Conservation (phyloP, 345 rosid species). For the Nasturtium officinale region DNA sequence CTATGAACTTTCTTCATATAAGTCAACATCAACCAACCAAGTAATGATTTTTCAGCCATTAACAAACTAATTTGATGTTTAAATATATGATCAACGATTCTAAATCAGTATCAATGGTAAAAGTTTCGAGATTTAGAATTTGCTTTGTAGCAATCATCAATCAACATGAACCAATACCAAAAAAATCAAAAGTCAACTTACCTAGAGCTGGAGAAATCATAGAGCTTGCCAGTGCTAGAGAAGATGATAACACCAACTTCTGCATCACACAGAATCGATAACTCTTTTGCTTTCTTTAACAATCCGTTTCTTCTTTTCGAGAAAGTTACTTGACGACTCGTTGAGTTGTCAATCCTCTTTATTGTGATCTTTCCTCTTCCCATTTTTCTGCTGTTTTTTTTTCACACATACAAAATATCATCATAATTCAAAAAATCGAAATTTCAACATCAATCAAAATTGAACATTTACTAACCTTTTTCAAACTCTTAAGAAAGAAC, state of each 20-base stretch:
- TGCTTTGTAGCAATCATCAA: background rate
- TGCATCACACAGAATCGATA: constrained; percentile 41
- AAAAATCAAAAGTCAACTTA: constrained; percentile 2
- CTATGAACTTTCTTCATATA: too few species aligned
- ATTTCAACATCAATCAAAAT: too few species aligned
- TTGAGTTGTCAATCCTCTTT: constrained; percentile 36
- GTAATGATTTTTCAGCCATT: too few species aligned
- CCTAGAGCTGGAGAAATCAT: constrained; percentile 45
- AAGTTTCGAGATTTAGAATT: constrained; percentile 16
- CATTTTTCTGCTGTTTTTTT: constrained; percentile 10
- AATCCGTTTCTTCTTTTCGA: constrained; percentile 41
- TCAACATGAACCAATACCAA: background rate
- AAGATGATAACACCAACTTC: constrained; percentile 39
- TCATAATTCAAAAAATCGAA: too few species aligned
- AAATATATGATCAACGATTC: too few species aligned
- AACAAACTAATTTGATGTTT: too few species aligned
- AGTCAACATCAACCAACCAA: too few species aligned
- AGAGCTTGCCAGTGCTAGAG: constrained; percentile 39
- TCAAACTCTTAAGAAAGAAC: background rate
- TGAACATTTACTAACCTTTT: background rate
- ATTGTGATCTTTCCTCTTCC: constrained; percentile 43
- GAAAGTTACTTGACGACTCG: constrained; percentile 45
- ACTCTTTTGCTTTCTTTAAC: constrained; percentile 42
- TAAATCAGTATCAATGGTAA: too few species aligned
- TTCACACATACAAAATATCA: background rate